Base-by-base conservation (phyloP, 495 filamentous ascomycete genomes). In the Delitschia confertaspora region DNA sequence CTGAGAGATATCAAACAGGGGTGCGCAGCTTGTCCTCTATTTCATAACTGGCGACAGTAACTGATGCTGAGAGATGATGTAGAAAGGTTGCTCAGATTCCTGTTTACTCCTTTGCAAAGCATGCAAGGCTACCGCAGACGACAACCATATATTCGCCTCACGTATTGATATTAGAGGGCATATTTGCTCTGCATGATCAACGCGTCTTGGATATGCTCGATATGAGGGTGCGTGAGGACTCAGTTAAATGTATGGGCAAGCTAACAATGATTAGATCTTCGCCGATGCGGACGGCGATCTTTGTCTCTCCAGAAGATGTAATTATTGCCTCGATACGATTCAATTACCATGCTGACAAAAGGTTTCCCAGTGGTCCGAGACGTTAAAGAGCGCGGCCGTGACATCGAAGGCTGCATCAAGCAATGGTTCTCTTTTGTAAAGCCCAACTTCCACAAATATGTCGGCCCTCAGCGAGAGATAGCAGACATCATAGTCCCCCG, bases 371-470 rank as follows among this genome's bases (percentile, higher is more conserved):
- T 95, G 48, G 61, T 88, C 27, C 83, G 88, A 53, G 88, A 95
- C 66, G 83, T 94, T 11, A 73, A 71, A 49, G 82, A 93, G 53
- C 72, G 88, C 53, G 86, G 85, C 6, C 71, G 88, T 40, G 85
- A 93, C 48, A 79, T 95, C 43, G 85, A 94, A 50, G 91, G 91
- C 27, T 88, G 88, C 56, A 88, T 96, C 56, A 96, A 96, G 62
- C 91, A 98, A 63, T 98, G 91, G 91, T 95, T 95, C 59, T 61
- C 62, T 25, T 98, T 81, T 62, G 91, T 98, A 6, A 98, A 98
- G 63, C 91, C 91, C 3, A 95, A 95, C 46, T 95, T 88, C 52
- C 82, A 87, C 47, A 70, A 73, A 67, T 95, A 74, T 59, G 91
- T 98, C 34, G 78, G 93, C 49, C 91, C 93, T 32, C 91, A 98